Percentiles rank a stretch among this genome's conserved stretches.
These are phyloP conservation scores for Naganishia friedmannii DNA, from an alignment of 768 basidiomycete genomes.

Conservation along the genomic window DNA sequence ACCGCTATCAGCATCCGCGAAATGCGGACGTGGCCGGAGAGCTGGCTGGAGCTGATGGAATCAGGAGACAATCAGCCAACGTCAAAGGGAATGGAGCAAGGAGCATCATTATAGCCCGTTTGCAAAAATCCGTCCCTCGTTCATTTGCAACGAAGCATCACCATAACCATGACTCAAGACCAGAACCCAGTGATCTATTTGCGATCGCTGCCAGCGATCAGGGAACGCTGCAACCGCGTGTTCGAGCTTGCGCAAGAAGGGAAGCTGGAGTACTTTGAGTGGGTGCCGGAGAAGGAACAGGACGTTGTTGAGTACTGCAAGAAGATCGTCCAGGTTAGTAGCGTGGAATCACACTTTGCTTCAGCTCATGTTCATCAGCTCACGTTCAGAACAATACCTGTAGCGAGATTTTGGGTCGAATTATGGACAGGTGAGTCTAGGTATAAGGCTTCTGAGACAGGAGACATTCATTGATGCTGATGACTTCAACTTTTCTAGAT, in stretches of 20 bases:
- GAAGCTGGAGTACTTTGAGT: constrained; percentile 79
- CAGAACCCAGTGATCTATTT: constrained; percentile 58
- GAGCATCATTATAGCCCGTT: too few species aligned
- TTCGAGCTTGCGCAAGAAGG: constrained; percentile 71
- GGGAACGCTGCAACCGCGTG: constrained; percentile 76
- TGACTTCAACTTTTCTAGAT: neutral
- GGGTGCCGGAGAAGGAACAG: constrained; percentile 71
- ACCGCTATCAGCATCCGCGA: too few species aligned
- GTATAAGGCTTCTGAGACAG: neutral
- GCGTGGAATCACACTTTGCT: neutral
- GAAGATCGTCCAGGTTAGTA: constrained; percentile 58
- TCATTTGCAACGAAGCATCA: neutral
- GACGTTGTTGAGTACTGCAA: constrained; percentile 72
- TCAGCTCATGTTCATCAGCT: neutral
- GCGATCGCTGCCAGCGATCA: constrained; percentile 81
- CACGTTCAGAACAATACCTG: neutral
- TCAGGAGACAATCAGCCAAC: too few species aligned
- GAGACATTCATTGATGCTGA: neutral
- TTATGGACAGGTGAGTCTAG: constrained; percentile 9
- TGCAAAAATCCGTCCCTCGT: too few species aligned
- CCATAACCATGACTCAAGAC: neutral
- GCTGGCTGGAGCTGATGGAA: too few species aligned
- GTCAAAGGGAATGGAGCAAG: too few species aligned
- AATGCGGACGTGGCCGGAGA: too few species aligned
- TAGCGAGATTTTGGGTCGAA: constrained; percentile 2